Percentiles rank a stretch among this genome's conserved stretches.
phyloP scores from a whole-genome alignment of 768 basidiomycete species.

The Naematelia encephala region DNA sequence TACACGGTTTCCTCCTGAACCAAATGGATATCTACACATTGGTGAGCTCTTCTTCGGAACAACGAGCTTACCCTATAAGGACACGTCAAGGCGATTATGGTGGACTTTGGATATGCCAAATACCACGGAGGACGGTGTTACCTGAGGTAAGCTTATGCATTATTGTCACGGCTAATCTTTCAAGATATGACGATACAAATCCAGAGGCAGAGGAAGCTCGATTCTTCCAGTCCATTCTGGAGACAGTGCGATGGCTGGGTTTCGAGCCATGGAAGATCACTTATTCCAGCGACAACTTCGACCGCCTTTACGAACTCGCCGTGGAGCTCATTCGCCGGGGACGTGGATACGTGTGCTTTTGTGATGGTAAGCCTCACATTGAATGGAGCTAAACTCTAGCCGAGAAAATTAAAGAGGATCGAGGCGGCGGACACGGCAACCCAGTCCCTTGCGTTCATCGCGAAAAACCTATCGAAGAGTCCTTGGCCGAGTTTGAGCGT shows the following conservation, averaged over 20 bases:
- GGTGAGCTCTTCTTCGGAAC: constrained; percentile 17
- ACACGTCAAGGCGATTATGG: constrained; percentile 97
- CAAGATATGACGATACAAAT: constrained; percentile 88
- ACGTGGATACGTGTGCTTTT: constrained; percentile 94
- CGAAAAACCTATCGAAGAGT: constrained; percentile 77
- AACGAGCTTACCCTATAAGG: constrained; percentile 58
- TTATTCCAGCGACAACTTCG: constrained; percentile 97
- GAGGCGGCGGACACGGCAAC: constrained; percentile 75
- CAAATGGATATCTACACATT: constrained; percentile 83
- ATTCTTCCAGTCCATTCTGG: constrained; percentile 95
- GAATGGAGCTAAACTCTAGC: constrained; percentile 55
- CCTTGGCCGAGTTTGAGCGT: constrained; percentile 76
- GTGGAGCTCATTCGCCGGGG: constrained; percentile 82
- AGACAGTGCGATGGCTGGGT: constrained; percentile 92
- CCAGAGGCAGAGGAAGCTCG: constrained; percentile 94
- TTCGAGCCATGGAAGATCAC: constrained; percentile 99
- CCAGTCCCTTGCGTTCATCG: constrained; percentile 85
- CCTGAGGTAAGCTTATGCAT: constrained; percentile 56
- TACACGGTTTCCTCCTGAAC: constrained; percentile 98
- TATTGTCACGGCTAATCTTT: neutral
- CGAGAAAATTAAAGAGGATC: constrained; percentile 83
- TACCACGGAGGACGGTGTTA: constrained; percentile 89
- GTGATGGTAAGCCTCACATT: constrained; percentile 66
- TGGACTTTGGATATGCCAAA: constrained; percentile 97
- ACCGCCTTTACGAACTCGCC: constrained; percentile 77